Evolutionary conservation across 164 flowering plant genomes (phyloP).

Genomic region (Aristolochia contorta): DNA sequence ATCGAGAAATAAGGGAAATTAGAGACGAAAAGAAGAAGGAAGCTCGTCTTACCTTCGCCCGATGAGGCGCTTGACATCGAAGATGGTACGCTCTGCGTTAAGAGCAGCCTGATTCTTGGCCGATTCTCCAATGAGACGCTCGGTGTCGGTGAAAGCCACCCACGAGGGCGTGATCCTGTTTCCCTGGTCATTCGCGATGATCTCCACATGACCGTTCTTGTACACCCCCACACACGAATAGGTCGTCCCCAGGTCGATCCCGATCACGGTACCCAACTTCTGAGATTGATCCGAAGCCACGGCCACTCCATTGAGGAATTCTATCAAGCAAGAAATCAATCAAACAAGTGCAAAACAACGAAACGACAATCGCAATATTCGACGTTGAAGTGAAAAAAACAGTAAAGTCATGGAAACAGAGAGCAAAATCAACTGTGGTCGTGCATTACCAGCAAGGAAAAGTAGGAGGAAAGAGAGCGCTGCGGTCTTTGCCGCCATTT

Average conservation of each 20-base stretch:
- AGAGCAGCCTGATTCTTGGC: slow-evolving; percentile 80
- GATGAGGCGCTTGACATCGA: slow-evolving; percentile 74
- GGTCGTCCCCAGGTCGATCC: slow-evolving; percentile 81
- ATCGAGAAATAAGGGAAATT: background rate
- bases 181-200: slow-evolving; percentile 88
- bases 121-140: slow-evolving; percentile 80
- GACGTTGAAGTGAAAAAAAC: background rate
- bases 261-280: slow-evolving; percentile 67
- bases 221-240: slow-evolving; percentile 91
- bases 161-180: slow-evolving; percentile 87
- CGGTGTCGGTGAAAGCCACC: slow-evolving; percentile 74
- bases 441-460: no score
- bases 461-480: no score
- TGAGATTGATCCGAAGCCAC: background rate
- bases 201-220: slow-evolving; percentile 76
- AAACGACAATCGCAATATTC: background rate
- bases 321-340: background rate
- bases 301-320: background rate
- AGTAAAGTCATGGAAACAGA: background rate
- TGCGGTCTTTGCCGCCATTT: no score
- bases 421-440: background rate
- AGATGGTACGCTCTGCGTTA: slow-evolving; percentile 59
- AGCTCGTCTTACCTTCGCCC: slow-evolving; percentile 48
- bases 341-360: background rate
- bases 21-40: no score